phyloP scores from a whole-genome alignment of 305 asterid genomes.

The Solanum hybrid region DNA sequence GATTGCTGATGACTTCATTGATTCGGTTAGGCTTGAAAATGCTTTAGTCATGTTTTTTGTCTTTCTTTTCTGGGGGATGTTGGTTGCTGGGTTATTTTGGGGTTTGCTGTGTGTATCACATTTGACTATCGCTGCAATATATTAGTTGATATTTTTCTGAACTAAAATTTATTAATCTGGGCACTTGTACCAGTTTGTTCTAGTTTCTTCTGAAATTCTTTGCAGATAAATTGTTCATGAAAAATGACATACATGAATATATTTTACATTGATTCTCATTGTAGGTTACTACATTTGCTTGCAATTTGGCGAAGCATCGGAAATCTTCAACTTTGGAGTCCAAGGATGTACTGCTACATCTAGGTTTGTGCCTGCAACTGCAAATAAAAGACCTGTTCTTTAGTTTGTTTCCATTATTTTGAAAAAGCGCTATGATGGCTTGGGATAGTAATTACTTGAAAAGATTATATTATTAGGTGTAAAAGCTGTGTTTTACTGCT shows the following conservation, averaged over 20 bases:
- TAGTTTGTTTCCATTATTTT: neutral
- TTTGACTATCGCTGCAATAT: neutral
- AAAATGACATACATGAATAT: neutral
- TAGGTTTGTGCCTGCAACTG: slow-evolving; percentile 55
- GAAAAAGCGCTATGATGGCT: neutral
- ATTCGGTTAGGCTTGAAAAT: slow-evolving; percentile 51
- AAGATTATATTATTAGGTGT: neutral
- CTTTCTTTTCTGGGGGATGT: slow-evolving; percentile 1
- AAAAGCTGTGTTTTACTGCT: neutral
- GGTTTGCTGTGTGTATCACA: neutral
- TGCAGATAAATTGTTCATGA: neutral
- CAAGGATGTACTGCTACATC: slow-evolving; percentile 82
- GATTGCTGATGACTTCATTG: slow-evolving; percentile 79
- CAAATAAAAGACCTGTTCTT: neutral
- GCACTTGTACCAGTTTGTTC: neutral
- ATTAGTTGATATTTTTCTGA: neutral
- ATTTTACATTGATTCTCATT: slow-evolving; percentile 1
- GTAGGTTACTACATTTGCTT: slow-evolving; percentile 77
- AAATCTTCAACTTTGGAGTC: slow-evolving; percentile 84
- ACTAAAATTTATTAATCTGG: neutral
- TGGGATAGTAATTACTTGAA: neutral
- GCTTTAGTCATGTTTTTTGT: neutral
- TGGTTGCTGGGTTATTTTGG: neutral
- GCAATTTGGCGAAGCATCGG: slow-evolving; percentile 93
- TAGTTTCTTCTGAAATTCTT: neutral